These are phyloP conservation scores for Phytophthora boehmeriae DNA, from an alignment of 352 stramenopile genomes.

Conservation along the genomic window DNA sequence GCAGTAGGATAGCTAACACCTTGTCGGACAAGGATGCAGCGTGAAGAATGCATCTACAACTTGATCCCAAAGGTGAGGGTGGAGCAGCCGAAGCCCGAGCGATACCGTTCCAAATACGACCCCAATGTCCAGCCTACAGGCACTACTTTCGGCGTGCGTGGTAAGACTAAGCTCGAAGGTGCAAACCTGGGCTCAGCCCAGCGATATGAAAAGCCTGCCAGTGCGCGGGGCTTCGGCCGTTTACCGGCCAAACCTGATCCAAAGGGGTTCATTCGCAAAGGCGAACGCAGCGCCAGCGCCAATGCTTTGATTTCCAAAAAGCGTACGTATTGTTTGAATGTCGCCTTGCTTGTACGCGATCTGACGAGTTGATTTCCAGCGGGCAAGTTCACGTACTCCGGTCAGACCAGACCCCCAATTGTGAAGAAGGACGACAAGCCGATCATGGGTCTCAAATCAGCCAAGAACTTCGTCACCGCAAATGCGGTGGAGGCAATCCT, in stretches of 20 bases:
- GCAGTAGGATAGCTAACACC: constrained; percentile 6
- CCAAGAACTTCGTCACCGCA: constrained; percentile 93
- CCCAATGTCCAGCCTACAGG: constrained; percentile 80
- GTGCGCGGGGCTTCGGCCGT: constrained; percentile 69
- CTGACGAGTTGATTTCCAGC: constrained; percentile 33
- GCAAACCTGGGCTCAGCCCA: constrained; percentile 64
- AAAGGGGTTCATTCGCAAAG: constrained; percentile 75
- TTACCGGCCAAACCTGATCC: constrained; percentile 68
- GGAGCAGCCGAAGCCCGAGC: constrained; percentile 74
- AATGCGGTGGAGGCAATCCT: constrained; percentile 95
- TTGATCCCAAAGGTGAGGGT: constrained; percentile 82
- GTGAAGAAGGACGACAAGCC: constrained; percentile 90
- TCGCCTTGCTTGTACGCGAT: not conserved
- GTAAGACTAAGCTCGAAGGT: constrained; percentile 71
- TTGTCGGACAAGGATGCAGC: constrained; percentile 50
- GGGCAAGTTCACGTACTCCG: constrained; percentile 73
- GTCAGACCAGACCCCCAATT: constrained; percentile 67
- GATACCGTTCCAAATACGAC: constrained; percentile 91
- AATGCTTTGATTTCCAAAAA: constrained; percentile 53
- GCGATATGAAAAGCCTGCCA: constrained; percentile 48
- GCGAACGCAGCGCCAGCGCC: constrained; percentile 57
- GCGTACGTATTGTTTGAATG: constrained; percentile 26
- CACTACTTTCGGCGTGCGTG: constrained; percentile 87
- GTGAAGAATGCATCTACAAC: constrained; percentile 93
- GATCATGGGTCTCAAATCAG: constrained; percentile 91